A percentile compares a stretch with the other conserved stretches of the same genome.
phyloP scores from a whole-genome alignment of 2,329 filamentous ascomycete genomes.

The Trichoderma cornu-damae region DNA sequence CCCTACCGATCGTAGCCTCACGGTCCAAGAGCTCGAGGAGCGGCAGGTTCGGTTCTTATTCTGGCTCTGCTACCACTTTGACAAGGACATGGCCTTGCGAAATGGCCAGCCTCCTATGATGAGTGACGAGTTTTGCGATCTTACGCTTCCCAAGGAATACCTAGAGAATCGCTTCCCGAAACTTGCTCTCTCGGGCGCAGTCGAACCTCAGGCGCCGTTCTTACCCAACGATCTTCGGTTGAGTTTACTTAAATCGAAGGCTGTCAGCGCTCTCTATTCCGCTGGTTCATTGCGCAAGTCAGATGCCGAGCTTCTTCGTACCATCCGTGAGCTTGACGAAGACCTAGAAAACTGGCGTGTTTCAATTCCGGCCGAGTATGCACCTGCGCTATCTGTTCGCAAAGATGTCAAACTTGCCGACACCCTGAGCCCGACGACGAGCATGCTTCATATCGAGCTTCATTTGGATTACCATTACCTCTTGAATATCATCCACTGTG shows the following conservation, averaged over 20 bases:
- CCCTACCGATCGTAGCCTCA: conserved; percentile 18
- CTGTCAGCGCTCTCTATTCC: conserved; percentile 46
- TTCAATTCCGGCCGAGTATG: conserved; percentile 40
- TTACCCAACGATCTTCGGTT: conserved; percentile 45
- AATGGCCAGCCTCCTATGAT: conserved; percentile 49
- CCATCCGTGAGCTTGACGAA: conserved; percentile 53
- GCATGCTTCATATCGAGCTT: conserved; percentile 44
- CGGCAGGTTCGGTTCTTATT: conserved; percentile 42
- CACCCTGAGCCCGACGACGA: conserved; percentile 29
- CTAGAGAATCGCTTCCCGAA: conserved; percentile 23
- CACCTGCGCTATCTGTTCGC: conserved; percentile 44
- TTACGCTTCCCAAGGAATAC: conserved; percentile 41
- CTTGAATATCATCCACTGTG: conserved; percentile 50
- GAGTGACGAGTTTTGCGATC: conserved; percentile 48
- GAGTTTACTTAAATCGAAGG: conserved; percentile 48
- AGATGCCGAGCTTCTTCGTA: conserved; percentile 49
- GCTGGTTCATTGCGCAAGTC: conserved; percentile 43
- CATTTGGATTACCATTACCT: conserved; percentile 53
- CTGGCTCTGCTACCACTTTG: conserved; percentile 51
- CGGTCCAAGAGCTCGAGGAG: conserved; percentile 26
- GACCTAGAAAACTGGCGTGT: conserved; percentile 52
- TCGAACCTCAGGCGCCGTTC: conserved; percentile 28
- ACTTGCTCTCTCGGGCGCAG: not conserved
- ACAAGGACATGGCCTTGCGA: conserved; percentile 52
- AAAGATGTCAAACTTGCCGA: conserved; percentile 27